These are phyloP conservation scores for Penicillium sp. DNA, from an alignment of 2,329 filamentous ascomycete genomes.

Conservation along the genomic window DNA sequence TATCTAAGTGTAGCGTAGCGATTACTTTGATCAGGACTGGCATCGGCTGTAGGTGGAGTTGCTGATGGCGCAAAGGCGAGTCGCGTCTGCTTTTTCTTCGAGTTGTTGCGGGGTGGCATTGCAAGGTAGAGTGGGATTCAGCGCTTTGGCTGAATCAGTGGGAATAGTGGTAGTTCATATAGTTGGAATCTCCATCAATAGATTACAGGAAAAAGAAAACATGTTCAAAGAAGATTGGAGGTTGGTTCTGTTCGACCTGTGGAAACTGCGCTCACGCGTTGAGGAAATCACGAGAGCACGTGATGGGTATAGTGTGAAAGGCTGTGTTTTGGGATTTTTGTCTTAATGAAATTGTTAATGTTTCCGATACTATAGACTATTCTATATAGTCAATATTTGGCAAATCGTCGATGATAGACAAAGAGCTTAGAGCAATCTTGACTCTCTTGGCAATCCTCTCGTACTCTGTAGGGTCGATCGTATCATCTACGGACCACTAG, in stretches of 20 bases:
- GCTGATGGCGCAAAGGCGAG: slow-evolving; percentile 41
- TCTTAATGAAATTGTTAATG: not conserved
- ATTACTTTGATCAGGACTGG: slow-evolving; percentile 22
- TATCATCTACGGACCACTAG: too few relatives aligned
- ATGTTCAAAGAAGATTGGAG: slow-evolving; percentile 2
- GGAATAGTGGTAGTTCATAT: not conserved
- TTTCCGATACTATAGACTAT: too few relatives aligned
- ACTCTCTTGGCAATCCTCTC: too few relatives aligned
- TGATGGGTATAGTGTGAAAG: slow-evolving; percentile 9
- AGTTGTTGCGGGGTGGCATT: slow-evolving; percentile 33
- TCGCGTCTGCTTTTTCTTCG: slow-evolving; percentile 41
- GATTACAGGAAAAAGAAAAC: not conserved
- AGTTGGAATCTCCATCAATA: not conserved
- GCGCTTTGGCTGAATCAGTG: not conserved
- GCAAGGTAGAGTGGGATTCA: not conserved
- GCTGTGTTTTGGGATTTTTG: not conserved
- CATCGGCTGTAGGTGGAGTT: slow-evolving; percentile 20
- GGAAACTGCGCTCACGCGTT: slow-evolving; percentile 6
- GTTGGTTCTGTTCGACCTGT: not conserved
- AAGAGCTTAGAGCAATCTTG: too few relatives aligned
- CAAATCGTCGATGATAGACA: too few relatives aligned
- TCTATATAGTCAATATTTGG: too few relatives aligned
- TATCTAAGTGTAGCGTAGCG: slow-evolving; percentile 36
- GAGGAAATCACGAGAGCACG: slow-evolving; percentile 21
- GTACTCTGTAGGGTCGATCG: too few relatives aligned